phyloP scores from a whole-genome alignment of 2,329 filamentous ascomycete species.

The Diplocarpon rosae region DNA sequence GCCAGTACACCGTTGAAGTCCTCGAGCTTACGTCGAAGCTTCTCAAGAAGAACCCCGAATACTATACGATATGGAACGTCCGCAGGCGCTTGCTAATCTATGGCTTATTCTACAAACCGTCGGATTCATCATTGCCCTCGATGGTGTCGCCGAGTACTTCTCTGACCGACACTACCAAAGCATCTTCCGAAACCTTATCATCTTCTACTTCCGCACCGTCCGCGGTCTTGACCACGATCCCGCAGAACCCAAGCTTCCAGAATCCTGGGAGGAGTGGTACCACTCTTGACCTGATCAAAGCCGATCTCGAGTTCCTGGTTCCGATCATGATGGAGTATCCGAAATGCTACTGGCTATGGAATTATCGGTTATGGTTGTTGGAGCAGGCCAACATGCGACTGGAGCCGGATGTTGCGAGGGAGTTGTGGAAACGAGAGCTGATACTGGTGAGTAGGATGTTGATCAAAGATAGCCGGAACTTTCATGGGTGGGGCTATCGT shows the following conservation, averaged over 20 bases:
- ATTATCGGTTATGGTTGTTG: slow-evolving; percentile 81
- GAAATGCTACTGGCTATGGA: slow-evolving; percentile 99
- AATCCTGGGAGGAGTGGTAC: slow-evolving; percentile 40
- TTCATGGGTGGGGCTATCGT: slow-evolving; percentile 92
- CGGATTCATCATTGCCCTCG: slow-evolving; percentile 41
- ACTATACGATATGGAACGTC: slow-evolving; percentile 87
- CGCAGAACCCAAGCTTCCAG: slow-evolving; percentile 35
- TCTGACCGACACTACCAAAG: slow-evolving; percentile 46
- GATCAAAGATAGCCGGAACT: slow-evolving; percentile 75
- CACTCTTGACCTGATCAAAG: slow-evolving; percentile 47
- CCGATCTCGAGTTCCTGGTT: slow-evolving; percentile 73
- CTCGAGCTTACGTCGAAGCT: slow-evolving; percentile 63
- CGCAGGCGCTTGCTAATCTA: slow-evolving; percentile 60
- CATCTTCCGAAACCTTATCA: slow-evolving; percentile 50
- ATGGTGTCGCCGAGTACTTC: slow-evolving; percentile 43
- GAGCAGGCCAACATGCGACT: slow-evolving; percentile 58
- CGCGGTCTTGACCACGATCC: slow-evolving; percentile 40
- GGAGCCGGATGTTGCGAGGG: slow-evolving; percentile 40
- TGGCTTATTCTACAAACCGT: slow-evolving; percentile 43
- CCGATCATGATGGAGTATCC: slow-evolving; percentile 76
- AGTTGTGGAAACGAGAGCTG: slow-evolving; percentile 78
- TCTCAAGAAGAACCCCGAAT: slow-evolving; percentile 70
- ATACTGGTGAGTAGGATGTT: slow-evolving; percentile 81
- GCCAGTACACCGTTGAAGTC: slow-evolving; percentile 36
- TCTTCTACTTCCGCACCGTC: slow-evolving; percentile 45